Evolutionary conservation across 306 rosid genomes (phyloP).

Genomic region (Sicyos baderoa): DNA sequence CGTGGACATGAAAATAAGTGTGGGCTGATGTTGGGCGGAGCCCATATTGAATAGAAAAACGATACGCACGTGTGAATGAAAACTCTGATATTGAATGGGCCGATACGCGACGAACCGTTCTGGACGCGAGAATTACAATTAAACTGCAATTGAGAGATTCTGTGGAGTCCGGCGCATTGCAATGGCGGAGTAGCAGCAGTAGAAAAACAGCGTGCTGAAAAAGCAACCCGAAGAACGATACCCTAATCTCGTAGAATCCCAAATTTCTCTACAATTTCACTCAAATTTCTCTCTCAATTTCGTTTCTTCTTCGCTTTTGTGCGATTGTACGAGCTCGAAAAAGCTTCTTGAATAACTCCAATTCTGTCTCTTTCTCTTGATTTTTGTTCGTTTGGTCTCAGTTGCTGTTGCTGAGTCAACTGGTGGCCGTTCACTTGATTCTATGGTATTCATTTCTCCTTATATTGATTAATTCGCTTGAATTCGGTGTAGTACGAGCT

Average conservation of each 20-base stretch:
- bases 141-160: background rate
- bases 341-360: conserved; percentile 7
- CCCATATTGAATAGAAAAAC: too few relatives aligned
- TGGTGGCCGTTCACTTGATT: conserved; percentile 31
- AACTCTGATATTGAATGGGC: background rate
- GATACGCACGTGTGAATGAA: too few relatives aligned
- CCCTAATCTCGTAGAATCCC: too few relatives aligned
- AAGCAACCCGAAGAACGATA: background rate
- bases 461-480: background rate
- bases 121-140: background rate
- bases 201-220: conserved; percentile 12
- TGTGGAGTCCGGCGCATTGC: background rate
- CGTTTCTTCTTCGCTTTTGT: background rate
- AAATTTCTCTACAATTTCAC: background rate
- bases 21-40: too few relatives aligned
- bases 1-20: too few relatives aligned
- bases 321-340: conserved; percentile 22
- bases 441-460: conserved; percentile 43
- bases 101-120: conserved; percentile 5
- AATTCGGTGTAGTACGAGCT: background rate
- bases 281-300: conserved; percentile 21
- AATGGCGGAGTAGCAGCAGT: background rate
- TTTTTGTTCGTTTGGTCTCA: conserved; percentile 24
- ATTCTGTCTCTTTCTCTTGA: conserved; percentile 27
- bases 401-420: conserved; percentile 34